Evolutionary conservation across 192 early-diverging fungal genomes (phyloP).

Genomic region (Rhizophagus prolifer): DNA sequence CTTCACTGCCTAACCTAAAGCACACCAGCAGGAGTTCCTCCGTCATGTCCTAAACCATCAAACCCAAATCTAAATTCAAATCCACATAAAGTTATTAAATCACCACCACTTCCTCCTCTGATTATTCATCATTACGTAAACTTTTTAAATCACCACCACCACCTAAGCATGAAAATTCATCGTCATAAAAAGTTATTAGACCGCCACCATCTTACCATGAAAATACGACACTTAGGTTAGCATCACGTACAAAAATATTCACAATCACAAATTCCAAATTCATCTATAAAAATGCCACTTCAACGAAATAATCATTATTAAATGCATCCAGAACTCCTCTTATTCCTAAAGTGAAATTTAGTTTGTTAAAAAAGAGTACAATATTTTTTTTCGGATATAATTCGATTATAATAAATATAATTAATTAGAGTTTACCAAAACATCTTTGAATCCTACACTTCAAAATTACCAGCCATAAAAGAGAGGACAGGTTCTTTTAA

Average conservation of each 20-base stretch:
- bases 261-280: background rate
- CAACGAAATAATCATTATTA: background rate
- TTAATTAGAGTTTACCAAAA: background rate
- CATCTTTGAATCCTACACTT: constrained; percentile 19
- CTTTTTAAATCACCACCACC: too few species aligned
- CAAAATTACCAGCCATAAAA: constrained; percentile 4
- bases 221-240: too few species aligned
- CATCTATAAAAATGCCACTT: background rate
- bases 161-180: too few species aligned
- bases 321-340: background rate
- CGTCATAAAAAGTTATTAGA: background rate
- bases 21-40: background rate
- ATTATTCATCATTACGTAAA: too few species aligned
- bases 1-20: background rate
- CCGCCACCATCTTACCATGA: background rate
- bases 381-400: constrained; percentile 14
- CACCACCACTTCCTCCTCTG: background rate
- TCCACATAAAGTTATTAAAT: background rate
- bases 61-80: too few species aligned
- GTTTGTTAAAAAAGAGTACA: too few species aligned
- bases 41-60: background rate
- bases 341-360: too few species aligned
- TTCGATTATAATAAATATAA: background rate
- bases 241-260: background rate
- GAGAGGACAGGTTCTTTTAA: constrained; percentile 14